A percentile compares a stretch with the other conserved stretches of the same genome.
phyloP scores from a whole-genome alignment of 108 stramenopile species.

The Cylindrotheca fusiformis region DNA sequence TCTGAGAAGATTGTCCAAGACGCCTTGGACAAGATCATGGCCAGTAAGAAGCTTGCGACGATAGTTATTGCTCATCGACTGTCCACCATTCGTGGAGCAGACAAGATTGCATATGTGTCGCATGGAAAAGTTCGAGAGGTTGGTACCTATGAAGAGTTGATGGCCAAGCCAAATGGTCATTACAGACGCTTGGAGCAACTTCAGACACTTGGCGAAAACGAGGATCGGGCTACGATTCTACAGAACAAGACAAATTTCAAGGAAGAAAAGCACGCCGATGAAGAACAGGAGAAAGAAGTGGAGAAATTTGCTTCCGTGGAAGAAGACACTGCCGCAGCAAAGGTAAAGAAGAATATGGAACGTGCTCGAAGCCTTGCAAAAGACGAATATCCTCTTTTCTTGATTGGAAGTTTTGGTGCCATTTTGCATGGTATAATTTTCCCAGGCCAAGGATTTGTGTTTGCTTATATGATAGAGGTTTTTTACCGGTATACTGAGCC shows the following conservation, averaged over 20 bases:
- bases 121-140: conserved; percentile 58
- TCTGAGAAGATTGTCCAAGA: conserved; percentile 75
- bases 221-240: conserved; percentile 11
- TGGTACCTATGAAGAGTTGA: conserved; percentile 77
- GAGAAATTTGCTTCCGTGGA: too few species aligned
- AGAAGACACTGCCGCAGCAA: conserved; percentile 2
- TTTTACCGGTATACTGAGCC: conserved; percentile 3
- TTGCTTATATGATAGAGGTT: conserved; percentile 44
- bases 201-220: conserved; percentile 23
- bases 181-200: conserved; percentile 43
- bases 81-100: conserved; percentile 75
- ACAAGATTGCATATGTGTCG: conserved; percentile 76
- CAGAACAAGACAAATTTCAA: not conserved
- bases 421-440: conserved; percentile 36
- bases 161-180: conserved; percentile 36
- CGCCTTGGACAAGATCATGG: conserved; percentile 66
- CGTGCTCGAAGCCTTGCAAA: conserved; percentile 33
- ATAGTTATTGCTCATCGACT: conserved; percentile 79
- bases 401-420: conserved; percentile 46
- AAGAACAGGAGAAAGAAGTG: conserved; percentile 7
- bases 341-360: conserved; percentile 20
- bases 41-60: conserved; percentile 30
- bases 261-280: not conserved
- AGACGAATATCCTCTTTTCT: conserved; percentile 20
- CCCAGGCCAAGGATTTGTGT: conserved; percentile 46